Evolutionary conservation across 2,329 filamentous ascomycete species (phyloP).

Genomic region (Colletotrichum eleusines): DNA sequence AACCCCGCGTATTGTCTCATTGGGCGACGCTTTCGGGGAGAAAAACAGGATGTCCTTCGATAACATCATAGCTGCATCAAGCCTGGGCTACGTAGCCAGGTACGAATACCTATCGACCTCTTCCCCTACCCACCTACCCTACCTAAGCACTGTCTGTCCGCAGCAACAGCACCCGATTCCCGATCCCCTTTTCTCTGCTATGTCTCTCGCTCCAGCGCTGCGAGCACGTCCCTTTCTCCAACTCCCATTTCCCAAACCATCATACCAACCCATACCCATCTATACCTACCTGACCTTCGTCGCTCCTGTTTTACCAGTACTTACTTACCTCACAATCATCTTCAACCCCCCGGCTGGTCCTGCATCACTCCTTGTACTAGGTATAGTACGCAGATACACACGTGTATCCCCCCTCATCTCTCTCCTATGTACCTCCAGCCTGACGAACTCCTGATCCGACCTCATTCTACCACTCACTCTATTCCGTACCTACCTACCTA

Average conservation of each 20-base stretch:
- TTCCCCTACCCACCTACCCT: too few species aligned
- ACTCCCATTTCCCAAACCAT: conserved; percentile 12
- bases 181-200: conserved; percentile 7
- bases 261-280: conserved; percentile 5
- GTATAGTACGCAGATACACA: neutral
- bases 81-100: neutral
- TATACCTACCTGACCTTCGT: conserved; percentile 19
- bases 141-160: neutral
- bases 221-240: neutral
- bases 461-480: neutral
- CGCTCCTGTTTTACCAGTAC: neutral
- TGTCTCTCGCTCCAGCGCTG: neutral
- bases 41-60: conserved; percentile 40
- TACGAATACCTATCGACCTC: neutral
- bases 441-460: conserved; percentile 15
- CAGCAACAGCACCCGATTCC: neutral
- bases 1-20: conserved; percentile 37
- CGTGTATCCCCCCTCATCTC: neutral
- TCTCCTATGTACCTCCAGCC: neutral
- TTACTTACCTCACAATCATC: neutral
- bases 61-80: conserved; percentile 43
- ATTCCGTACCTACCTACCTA: neutral
- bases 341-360: conserved; percentile 13
- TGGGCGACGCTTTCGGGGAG: conserved; percentile 30
- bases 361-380: neutral